phyloP scores from a whole-genome alignment of 1,139 yeast genomes.

The Suhomyces terraborum region DNA sequence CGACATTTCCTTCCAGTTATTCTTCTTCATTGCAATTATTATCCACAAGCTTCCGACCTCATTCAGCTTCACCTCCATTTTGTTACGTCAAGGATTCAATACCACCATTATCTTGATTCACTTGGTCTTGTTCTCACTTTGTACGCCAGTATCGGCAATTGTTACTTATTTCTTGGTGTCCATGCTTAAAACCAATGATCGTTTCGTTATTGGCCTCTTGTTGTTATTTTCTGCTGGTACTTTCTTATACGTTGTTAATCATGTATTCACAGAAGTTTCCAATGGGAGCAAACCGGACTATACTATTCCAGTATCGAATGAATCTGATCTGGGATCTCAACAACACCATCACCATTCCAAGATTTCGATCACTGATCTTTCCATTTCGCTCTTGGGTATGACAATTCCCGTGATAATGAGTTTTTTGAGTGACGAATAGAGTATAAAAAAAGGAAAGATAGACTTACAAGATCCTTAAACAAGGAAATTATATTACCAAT shows the following conservation, averaged over 20 bases:
- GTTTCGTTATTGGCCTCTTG: conserved; percentile 51
- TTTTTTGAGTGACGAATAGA: conserved; percentile 17
- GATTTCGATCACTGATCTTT: conserved; percentile 17
- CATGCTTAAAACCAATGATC: conserved; percentile 26
- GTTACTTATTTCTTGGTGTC: conserved; percentile 44
- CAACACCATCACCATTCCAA: conserved; percentile 9
- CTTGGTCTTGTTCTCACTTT: conserved; percentile 47
- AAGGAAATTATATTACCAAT: too few species aligned
- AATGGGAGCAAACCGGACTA: conserved; percentile 9
- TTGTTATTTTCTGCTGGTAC: conserved; percentile 72
- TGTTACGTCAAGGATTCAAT: conserved; percentile 42
- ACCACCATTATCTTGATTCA: conserved; percentile 40
- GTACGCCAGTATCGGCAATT: conserved; percentile 57
- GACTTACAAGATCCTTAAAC: too few species aligned
- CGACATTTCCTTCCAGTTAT: conserved; percentile 46
- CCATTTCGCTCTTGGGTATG: conserved; percentile 24
- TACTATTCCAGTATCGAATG: conserved; percentile 9
- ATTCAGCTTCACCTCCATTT: conserved; percentile 63
- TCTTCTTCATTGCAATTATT: conserved; percentile 61
- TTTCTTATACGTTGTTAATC: conserved; percentile 68
- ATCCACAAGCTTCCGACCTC: conserved; percentile 78
- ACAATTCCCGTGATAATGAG: conserved; percentile 22
- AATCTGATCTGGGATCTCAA: conserved; percentile 8
- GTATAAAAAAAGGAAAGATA: too few species aligned
- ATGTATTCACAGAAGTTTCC: conserved; percentile 51